Base-by-base conservation (phyloP, 208 protist genomes). In the Wallacemonas sp. region DNA sequence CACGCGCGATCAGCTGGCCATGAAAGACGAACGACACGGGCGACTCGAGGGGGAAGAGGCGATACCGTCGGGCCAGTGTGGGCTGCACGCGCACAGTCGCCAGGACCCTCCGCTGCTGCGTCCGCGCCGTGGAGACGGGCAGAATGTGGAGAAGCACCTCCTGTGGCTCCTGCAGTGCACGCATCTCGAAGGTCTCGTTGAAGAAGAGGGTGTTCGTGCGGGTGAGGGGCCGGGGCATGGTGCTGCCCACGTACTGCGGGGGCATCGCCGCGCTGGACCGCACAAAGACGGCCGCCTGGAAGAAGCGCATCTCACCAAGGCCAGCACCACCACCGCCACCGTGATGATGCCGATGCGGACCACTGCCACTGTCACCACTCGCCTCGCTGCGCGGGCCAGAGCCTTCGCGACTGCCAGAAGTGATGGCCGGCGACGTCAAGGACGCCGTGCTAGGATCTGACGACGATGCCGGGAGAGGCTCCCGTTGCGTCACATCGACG, bases 141-240 rank as follows among this genome's bases (percentile, higher is more conserved):
- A 94, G 73, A 61, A 94, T 57, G 65, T 94, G 88, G 17, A 94
- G 74, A 11, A 94, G 58, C 24, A 94, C 76, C 71, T 94, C 88
- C 46, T 72, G 61, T n/a, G 80, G 85, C 65, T 91, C 85, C 24
- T 78, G 71, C 65, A 75, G 33, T 17, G 83, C 70, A 36, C 76
- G 76, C n/a, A 94, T 46, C 55, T 94, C 88, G 68, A 94, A 94
- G 23, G 83, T 90, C 55, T 94, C 88, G 39, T 94, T 94, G 70
- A 86, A 81, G 52, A 88, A 89, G 43, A 87, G 43, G 0, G 81
- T 68, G 21, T 83, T 81, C 29, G 78, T 54, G 0, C 78, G 33
- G 27, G 74, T 90, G 36, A 94, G 64, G 44, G 80, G 70, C 12
- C 85, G 76, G 16, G 81, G 83, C 41, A 70, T 54, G 44, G 83